Evolutionary conservation across 1,284 basidiomycete species (phyloP).

Genomic region (Cutaneotrichosporon dermatis): DNA sequence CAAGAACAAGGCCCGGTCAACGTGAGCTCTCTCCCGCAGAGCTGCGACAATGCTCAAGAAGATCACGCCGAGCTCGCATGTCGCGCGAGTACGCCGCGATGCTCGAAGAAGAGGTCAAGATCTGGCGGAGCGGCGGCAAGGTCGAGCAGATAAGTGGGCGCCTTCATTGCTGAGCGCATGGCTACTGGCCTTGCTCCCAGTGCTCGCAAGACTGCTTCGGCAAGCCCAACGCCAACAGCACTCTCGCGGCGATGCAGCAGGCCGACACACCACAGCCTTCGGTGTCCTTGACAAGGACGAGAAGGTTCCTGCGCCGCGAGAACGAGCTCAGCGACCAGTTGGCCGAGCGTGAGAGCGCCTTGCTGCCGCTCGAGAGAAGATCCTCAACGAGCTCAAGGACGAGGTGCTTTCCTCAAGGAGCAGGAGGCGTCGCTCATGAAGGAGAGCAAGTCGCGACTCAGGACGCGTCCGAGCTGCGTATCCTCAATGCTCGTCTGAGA

Average conservation of each 20-base stretch:
- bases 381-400: constrained; percentile 74
- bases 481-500: constrained; percentile 85
- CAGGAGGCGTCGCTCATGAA: constrained; percentile 59
- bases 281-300: constrained; percentile 92
- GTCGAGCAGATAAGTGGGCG: constrained; percentile 86
- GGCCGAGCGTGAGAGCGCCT: constrained; percentile 80
- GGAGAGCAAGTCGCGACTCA: constrained; percentile 84
- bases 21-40: constrained; percentile 92
- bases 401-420: constrained; percentile 85
- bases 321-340: constrained; percentile 94
- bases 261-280: constrained; percentile 42
- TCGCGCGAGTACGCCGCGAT: constrained; percentile 83
- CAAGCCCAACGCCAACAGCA: constrained; percentile 61
- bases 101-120: constrained; percentile 83
- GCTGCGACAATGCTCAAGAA: constrained; percentile 89
- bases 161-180: constrained; percentile 49
- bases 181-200: constrained; percentile 45
- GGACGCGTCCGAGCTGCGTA: constrained; percentile 81
- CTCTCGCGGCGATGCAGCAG: constrained; percentile 54
- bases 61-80: constrained; percentile 76
- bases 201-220: not conserved
- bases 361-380: constrained; percentile 59
- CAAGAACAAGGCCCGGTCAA: constrained; percentile 99
- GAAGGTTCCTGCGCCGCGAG: constrained; percentile 85
- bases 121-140: constrained; percentile 83